Conservation (phyloP, 495 filamentous ascomycete species). For the Trichoderma orchidacearum region DNA sequence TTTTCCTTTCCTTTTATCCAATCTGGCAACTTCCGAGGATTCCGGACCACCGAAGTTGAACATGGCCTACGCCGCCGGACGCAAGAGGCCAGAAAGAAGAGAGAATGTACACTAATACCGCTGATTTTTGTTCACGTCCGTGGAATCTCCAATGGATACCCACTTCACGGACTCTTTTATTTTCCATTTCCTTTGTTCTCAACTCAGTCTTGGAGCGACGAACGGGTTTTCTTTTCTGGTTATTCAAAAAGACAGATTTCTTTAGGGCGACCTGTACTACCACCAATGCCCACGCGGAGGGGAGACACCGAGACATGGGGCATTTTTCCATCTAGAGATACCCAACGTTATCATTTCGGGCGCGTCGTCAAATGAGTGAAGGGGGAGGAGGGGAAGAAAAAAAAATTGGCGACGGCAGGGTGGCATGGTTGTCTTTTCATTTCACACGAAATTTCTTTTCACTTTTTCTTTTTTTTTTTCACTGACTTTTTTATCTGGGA, state of each 20-base stretch:
- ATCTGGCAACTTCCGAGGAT: conserved; percentile 1
- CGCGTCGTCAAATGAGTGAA: neutral
- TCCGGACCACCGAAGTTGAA: conserved; percentile 1
- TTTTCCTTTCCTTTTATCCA: neutral
- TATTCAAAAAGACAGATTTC: neutral
- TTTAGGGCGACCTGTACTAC: conserved; percentile 4
- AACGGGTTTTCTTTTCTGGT: neutral
- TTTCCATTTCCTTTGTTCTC: neutral
- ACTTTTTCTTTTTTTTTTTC: conserved; percentile 8
- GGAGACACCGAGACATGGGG: neutral
- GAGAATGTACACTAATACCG: conserved; percentile 1
- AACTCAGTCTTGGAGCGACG: neutral
- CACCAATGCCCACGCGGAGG: conserved; percentile 1
- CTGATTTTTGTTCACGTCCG: neutral
- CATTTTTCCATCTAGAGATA: conserved; percentile 3
- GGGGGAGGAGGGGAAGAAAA: neutral
- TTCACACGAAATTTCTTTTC: conserved; percentile 1
- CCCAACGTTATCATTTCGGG: neutral
- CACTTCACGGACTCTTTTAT: neutral
- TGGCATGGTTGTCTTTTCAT: neutral
- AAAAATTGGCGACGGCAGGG: neutral
- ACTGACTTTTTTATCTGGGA: conserved; percentile 1
- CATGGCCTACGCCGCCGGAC: neutral
- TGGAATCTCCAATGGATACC: conserved; percentile 1
- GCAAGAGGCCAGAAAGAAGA: neutral